A percentile compares a stretch with the other conserved stretches of the same genome.
Evolutionary conservation across 2,329 filamentous ascomycete species (phyloP).

Genomic region (Sclerotinia spermophila): DNA sequence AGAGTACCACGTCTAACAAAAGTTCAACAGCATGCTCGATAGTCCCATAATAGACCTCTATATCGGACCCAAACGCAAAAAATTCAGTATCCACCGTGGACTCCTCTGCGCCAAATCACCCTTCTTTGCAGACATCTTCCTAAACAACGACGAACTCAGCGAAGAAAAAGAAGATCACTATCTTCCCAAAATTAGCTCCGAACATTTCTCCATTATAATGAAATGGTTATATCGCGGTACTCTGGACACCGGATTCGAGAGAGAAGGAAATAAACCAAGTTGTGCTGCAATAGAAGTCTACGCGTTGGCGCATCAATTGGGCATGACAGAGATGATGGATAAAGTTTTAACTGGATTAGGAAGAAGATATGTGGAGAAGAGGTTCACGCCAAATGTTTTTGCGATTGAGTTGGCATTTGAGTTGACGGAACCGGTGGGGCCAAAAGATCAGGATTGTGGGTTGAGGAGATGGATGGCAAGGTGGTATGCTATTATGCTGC

Average conservation of each 20-base stretch:
- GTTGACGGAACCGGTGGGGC: background rate
- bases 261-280: conserved; percentile 1
- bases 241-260: background rate
- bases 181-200: background rate
- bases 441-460: background rate
- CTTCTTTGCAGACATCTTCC: conserved; percentile 10
- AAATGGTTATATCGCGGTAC: conserved; percentile 9
- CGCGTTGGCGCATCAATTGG: background rate
- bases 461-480: conserved; percentile 7
- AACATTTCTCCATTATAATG: conserved; percentile 7
- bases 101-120: conserved; percentile 16
- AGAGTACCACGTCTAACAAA: background rate
- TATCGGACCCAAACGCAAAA: conserved; percentile 20
- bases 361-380: conserved; percentile 13
- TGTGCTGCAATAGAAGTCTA: conserved; percentile 8
- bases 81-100: conserved; percentile 13
- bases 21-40: background rate
- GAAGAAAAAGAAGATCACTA: conserved; percentile 1
- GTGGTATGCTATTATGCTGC: conserved; percentile 10
- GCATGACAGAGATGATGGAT: conserved; percentile 8
- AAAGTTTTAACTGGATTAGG: background rate
- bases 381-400: background rate
- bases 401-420: conserved; percentile 10
- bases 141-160: conserved; percentile 12
- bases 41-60: conserved; percentile 18